These are phyloP conservation scores for Alternaria sp. DNA, from an alignment of 2,329 filamentous ascomycete genomes.

Conservation along the genomic window DNA sequence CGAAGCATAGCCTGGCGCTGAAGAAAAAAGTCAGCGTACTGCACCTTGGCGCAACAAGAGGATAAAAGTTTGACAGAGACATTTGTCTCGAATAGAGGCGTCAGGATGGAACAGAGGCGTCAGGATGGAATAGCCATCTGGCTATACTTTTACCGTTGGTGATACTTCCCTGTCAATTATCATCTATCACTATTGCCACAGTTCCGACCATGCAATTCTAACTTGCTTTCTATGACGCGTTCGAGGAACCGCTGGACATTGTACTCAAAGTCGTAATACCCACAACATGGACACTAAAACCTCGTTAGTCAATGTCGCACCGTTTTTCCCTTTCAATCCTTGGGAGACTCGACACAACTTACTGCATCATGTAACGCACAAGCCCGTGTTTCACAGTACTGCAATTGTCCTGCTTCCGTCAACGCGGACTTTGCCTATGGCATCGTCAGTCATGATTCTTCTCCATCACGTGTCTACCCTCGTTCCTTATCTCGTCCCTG, in stretches of 20 bases:
- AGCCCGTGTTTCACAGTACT: not conserved
- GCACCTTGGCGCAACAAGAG: not conserved
- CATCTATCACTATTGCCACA: not conserved
- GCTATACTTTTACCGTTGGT: not conserved
- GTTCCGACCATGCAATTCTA: not conserved
- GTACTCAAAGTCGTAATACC: not conserved
- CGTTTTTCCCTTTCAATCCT: not conserved
- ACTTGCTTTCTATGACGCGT: not conserved
- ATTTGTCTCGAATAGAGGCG: not conserved
- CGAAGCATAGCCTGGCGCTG: conserved; percentile 12
- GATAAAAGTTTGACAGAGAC: not conserved
- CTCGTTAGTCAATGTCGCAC: not conserved
- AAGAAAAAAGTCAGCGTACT: not conserved
- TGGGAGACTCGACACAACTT: not conserved
- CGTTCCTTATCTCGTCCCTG: not conserved
- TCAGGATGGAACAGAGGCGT: not conserved
- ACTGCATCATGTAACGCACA: conserved; percentile 1
- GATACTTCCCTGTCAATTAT: not conserved
- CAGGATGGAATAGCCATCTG: not conserved
- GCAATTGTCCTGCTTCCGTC: not conserved
- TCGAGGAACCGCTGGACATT: not conserved
- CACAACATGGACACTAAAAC: not conserved
- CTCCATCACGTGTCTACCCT: no score
- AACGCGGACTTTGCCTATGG: not conserved
- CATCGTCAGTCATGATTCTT: not conserved